Conservation (phyloP, 495 filamentous ascomycete species). For the Letharia lupina region DNA sequence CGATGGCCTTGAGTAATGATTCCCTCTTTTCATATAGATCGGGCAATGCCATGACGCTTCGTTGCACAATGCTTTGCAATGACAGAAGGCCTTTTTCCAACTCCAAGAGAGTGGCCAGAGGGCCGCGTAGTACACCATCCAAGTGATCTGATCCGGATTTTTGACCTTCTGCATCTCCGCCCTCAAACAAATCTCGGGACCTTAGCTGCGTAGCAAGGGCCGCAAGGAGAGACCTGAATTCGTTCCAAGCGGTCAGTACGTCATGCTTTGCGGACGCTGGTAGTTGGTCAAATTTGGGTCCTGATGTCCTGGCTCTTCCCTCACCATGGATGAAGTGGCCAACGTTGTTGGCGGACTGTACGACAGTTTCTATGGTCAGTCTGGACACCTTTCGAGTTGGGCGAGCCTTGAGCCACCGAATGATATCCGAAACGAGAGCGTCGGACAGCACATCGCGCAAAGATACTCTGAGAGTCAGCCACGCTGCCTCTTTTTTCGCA, state of each 20-base stretch:
- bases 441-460: slow-evolving; percentile 9
- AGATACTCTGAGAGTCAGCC: slow-evolving; percentile 7
- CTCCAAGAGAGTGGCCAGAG: no score
- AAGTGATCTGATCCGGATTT: no score
- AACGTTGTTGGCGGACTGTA: background rate
- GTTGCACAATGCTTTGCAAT: background rate
- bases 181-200: background rate
- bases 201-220: slow-evolving; percentile 3
- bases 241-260: background rate
- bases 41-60: slow-evolving; percentile 5
- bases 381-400: slow-evolving; percentile 12
- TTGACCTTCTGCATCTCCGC: no score
- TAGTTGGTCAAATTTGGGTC: slow-evolving; percentile 7
- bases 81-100: no score
- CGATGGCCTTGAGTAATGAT: slow-evolving; percentile 1
- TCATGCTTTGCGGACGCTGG: background rate
- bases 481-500: slow-evolving; percentile 11
- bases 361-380: slow-evolving; percentile 10
- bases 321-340: slow-evolving; percentile 8
- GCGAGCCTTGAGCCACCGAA: slow-evolving; percentile 10
- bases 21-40: slow-evolving; percentile 3
- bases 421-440: background rate
- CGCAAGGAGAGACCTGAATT: background rate
- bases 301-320: background rate
- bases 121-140: no score